Percentiles rank a stretch among this genome's conserved stretches.
phyloP scores from a whole-genome alignment of 352 stramenopile genomes.

The Globisporangium orthogonon region DNA sequence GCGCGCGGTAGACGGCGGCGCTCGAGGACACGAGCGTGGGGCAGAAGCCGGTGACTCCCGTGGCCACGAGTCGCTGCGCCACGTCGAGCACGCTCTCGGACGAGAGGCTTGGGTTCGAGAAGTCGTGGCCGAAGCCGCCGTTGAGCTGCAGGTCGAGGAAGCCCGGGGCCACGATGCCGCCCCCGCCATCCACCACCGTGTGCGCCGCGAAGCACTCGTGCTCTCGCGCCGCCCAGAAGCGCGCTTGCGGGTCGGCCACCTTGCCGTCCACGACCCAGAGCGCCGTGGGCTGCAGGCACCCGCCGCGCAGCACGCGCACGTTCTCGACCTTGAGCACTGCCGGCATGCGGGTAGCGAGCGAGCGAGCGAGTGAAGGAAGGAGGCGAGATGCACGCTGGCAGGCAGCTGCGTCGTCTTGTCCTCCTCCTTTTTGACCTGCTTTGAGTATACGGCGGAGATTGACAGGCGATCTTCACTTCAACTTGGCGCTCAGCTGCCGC shows the following conservation, averaged over 20 bases:
- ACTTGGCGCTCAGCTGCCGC: neutral
- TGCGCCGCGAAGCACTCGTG: constrained; percentile 34
- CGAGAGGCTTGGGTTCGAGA: constrained; percentile 53
- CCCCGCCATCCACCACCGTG: constrained; percentile 57
- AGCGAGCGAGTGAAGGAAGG: neutral
- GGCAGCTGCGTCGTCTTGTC: neutral
- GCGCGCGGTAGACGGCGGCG: constrained; percentile 41
- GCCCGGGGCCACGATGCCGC: constrained; percentile 66
- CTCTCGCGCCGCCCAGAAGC: constrained; percentile 35
- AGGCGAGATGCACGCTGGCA: neutral
- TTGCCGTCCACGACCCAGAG: constrained; percentile 53
- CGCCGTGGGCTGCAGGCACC: constrained; percentile 25
- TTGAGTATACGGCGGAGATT: neutral
- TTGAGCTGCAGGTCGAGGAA: constrained; percentile 91
- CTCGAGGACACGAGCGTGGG: constrained; percentile 86
- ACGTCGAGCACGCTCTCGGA: constrained; percentile 39
- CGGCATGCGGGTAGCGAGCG: neutral
- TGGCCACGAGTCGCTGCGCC: constrained; percentile 39
- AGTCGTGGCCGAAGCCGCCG: constrained; percentile 83
- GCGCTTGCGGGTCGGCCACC: constrained; percentile 39
- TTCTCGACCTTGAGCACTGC: constrained; percentile 50
- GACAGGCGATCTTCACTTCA: neutral
- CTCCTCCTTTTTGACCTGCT: neutral
- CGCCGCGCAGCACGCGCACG: constrained; percentile 46
- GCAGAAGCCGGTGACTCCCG: constrained; percentile 82